Base-by-base conservation (phyloP, 345 rosid genomes). In the Hibiscus tridactylites region DNA sequence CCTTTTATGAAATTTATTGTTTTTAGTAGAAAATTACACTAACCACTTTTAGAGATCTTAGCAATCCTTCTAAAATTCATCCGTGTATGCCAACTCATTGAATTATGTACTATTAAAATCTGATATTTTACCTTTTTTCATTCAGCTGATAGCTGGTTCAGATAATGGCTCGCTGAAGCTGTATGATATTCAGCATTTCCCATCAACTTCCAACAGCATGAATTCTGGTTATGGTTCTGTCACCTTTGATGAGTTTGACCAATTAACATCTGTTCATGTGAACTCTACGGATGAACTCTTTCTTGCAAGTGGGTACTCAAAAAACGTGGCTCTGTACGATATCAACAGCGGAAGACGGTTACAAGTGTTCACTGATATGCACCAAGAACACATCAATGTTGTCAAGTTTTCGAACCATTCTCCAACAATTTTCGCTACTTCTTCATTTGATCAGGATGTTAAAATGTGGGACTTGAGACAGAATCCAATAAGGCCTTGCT, bases 231-330 rank as follows among this genome's bases (percentile, higher is more conserved):
- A 83, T 72, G 84, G 85, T 71, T 77, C 86, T 37, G 83, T 84
- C 69, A 88, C 90, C 62, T 94, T 90, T 83, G 95, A 90, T 73
- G 95, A 87, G 53, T 94, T 94, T 72, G 96, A 94, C 68, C 97
- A 86, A 53, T 83, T 94, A 78, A 94, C 97, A 63, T 94, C 96
- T 21, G 95, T 94, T 71, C 97, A 94, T 69, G 93, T 89, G 61
- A 94, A 94, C 76, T 89, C 96, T 61, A 82, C 83, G 9, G 98
- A 94, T 68, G 90, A 88, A 76, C 85, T 91, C 65, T 90, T 94
- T 84, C 96, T 94, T 75, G 93, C 93, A 60, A 91, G 98, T 68
- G 98, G 98, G 59, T 90, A 91, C 84, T 91, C 98, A 11, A 91
- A 74, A 80, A 84, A 94, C 77, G 89, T 91, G 65, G 97, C 93